phyloP scores from a whole-genome alignment of 768 basidiomycete genomes.

The Mycena olivaceomarginata region DNA sequence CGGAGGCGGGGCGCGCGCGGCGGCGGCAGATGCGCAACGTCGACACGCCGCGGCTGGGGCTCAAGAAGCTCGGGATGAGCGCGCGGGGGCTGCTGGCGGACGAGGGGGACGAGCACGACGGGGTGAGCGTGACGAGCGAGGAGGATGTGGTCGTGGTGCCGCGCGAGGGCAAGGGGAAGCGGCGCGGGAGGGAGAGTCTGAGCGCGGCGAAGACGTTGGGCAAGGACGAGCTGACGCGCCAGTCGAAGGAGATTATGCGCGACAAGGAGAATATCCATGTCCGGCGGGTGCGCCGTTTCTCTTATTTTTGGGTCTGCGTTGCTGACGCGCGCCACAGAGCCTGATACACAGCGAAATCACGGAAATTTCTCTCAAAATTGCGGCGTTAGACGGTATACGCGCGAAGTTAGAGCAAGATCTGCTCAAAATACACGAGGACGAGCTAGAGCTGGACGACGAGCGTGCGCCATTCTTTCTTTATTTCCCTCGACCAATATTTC shows the following conservation, averaged over 20 bases:
- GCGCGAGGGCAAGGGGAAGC: conserved; percentile 64
- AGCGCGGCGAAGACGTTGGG: conserved; percentile 84
- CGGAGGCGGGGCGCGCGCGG: conserved; percentile 85
- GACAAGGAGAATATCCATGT: conserved; percentile 97
- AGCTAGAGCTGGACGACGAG: conserved; percentile 97
- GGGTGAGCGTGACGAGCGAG: conserved; percentile 81
- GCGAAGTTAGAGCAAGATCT: conserved; percentile 88
- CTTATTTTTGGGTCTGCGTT: conserved; percentile 33
- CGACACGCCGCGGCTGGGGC: conserved; percentile 83
- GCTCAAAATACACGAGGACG: conserved; percentile 93
- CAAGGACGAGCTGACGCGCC: conserved; percentile 88
- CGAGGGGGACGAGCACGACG: conserved; percentile 73
- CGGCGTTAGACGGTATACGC: conserved; percentile 87
- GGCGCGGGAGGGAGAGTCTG: conserved; percentile 79
- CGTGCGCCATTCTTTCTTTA: conserved; percentile 67
- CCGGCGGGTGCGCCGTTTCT: conserved; percentile 73
- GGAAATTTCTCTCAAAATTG: conserved; percentile 94
- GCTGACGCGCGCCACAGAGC: conserved; percentile 67
- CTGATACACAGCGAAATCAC: conserved; percentile 91
- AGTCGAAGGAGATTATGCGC: conserved; percentile 88
- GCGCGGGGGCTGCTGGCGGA: conserved; percentile 84
- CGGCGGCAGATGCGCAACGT: conserved; percentile 88
- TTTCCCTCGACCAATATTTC: conserved; percentile 26
- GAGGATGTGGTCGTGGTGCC: conserved; percentile 84
- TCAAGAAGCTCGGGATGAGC: conserved; percentile 87